Percentiles rank a stretch among this genome's conserved stretches.
phyloP scores from a whole-genome alignment of 2,329 filamentous ascomycete species.

The Aspergillus sp. region DNA sequence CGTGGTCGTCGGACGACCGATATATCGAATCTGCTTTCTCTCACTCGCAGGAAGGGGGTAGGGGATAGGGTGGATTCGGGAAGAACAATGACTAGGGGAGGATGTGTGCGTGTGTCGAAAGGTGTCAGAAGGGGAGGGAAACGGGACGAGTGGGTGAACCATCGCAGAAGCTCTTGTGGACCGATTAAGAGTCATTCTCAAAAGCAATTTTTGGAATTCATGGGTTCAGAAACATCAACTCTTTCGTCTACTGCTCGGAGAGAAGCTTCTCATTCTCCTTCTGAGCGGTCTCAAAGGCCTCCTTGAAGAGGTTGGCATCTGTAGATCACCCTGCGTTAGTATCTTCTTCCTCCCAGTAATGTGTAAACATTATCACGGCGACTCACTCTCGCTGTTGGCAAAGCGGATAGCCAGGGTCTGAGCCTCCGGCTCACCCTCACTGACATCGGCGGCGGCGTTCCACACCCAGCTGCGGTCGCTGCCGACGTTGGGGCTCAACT shows the following conservation, averaged over 20 bases:
- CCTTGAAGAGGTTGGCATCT: constrained; percentile 98
- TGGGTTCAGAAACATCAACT: not conserved
- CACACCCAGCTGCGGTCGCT: constrained; percentile 99
- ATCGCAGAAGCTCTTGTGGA: not conserved
- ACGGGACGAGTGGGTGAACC: not conserved
- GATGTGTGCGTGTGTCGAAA: constrained; percentile 1
- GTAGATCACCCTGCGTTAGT: not conserved
- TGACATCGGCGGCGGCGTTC: constrained; percentile 97
- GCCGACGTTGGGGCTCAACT: constrained; percentile 95
- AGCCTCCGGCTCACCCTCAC: constrained; percentile 95
- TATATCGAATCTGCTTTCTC: constrained; percentile 28
- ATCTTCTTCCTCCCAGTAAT: not conserved
- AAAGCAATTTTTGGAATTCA: not conserved
- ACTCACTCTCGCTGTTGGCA: constrained; percentile 93
- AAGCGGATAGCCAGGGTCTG: constrained; percentile 96
- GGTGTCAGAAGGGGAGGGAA: not conserved
- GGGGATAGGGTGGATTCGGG: constrained; percentile 8
- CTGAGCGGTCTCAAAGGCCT: constrained; percentile 94
- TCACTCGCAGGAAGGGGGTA: constrained; percentile 12
- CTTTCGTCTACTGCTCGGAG: constrained; percentile 45
- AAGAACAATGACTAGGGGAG: constrained; percentile 8
- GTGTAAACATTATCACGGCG: not conserved
- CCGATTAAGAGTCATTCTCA: not conserved
- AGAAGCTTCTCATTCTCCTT: constrained; percentile 92
- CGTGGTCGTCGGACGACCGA: constrained; percentile 16